A percentile compares a stretch with the other conserved stretches of the same genome.
Evolutionary conservation across 257 asterid genomes (phyloP).

Genomic region (Salvia hispanica): DNA sequence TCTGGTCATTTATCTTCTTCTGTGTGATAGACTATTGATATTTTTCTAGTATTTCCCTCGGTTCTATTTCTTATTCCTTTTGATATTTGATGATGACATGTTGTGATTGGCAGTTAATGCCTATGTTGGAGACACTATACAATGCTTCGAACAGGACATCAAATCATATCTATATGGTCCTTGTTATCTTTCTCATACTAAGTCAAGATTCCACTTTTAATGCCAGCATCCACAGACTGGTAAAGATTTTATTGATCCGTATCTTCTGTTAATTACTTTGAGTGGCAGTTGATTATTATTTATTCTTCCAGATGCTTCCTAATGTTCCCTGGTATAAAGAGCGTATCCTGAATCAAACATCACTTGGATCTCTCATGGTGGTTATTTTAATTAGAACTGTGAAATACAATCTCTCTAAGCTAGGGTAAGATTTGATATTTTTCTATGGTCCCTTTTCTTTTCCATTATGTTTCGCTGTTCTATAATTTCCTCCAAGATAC

Average conservation of each 20-base stretch:
- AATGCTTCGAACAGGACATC: conserved; percentile 80
- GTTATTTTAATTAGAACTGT: conserved; percentile 82
- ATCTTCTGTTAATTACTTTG: conserved; percentile 3
- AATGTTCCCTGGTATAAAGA: conserved; percentile 73
- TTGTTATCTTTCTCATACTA: conserved; percentile 85
- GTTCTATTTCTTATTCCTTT: conserved; percentile 22
- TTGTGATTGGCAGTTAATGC: conserved; percentile 73
- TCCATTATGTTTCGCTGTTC: neutral
- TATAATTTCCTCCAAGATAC: neutral
- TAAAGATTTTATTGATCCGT: conserved; percentile 36
- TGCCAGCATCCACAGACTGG: conserved; percentile 88
- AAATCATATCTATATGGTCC: conserved; percentile 93
- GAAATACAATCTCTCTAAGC: conserved; percentile 70
- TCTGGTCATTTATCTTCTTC: conserved; percentile 6
- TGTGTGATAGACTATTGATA: too few relatives aligned
- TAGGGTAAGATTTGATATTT: conserved; percentile 52
- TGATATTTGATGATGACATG: conserved; percentile 35
- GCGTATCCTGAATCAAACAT: conserved; percentile 51
- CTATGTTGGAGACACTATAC: conserved; percentile 91
- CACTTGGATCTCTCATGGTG: conserved; percentile 85
- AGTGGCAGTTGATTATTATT: conserved; percentile 31
- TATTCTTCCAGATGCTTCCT: conserved; percentile 66
- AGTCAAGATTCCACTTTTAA: conserved; percentile 97
- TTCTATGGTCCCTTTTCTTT: neutral
- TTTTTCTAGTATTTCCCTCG: conserved; percentile 9